These are phyloP conservation scores for Monilinia aucupariae DNA, from an alignment of 2,329 filamentous ascomycete genomes.

Conservation along the genomic window DNA sequence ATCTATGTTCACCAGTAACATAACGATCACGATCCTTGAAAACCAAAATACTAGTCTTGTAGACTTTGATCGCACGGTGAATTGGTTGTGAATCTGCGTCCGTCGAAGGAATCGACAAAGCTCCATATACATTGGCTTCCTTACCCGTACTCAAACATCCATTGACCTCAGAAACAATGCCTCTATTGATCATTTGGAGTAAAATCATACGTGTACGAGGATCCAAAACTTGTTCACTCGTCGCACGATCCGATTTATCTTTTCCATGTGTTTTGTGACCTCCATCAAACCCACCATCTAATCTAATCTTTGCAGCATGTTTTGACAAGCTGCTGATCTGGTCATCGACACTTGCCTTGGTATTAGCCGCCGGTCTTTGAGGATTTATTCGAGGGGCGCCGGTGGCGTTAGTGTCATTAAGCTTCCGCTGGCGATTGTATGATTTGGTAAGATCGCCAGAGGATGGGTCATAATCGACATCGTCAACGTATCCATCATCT, in stretches of 20 bases:
- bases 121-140: slow-evolving; percentile 96
- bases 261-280: slow-evolving; percentile 57
- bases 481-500: slow-evolving; percentile 56
- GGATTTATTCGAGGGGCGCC: slow-evolving; percentile 62
- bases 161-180: slow-evolving; percentile 84
- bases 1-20: slow-evolving; percentile 89
- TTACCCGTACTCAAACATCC: slow-evolving; percentile 95
- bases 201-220: slow-evolving; percentile 92
- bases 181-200: slow-evolving; percentile 90
- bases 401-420: slow-evolving; percentile 48
- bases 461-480: slow-evolving; percentile 50
- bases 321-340: slow-evolving; percentile 79
- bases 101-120: slow-evolving; percentile 56
- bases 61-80: slow-evolving; percentile 92
- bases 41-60: slow-evolving; percentile 95
- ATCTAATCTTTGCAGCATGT: slow-evolving; percentile 78
- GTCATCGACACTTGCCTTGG: slow-evolving; percentile 73
- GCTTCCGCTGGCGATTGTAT: slow-evolving; percentile 72
- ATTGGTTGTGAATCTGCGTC: slow-evolving; percentile 48
- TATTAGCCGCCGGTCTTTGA: slow-evolving; percentile 76
- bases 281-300: slow-evolving; percentile 54
- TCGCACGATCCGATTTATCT: slow-evolving; percentile 90
- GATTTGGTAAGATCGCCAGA: slow-evolving; percentile 73
- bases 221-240: slow-evolving; percentile 90
- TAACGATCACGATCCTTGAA: slow-evolving; percentile 98